Evolutionary conservation across 176 grass and related monocot genomes (phyloP).

Genomic region (Alopecurus myosuroides): DNA sequence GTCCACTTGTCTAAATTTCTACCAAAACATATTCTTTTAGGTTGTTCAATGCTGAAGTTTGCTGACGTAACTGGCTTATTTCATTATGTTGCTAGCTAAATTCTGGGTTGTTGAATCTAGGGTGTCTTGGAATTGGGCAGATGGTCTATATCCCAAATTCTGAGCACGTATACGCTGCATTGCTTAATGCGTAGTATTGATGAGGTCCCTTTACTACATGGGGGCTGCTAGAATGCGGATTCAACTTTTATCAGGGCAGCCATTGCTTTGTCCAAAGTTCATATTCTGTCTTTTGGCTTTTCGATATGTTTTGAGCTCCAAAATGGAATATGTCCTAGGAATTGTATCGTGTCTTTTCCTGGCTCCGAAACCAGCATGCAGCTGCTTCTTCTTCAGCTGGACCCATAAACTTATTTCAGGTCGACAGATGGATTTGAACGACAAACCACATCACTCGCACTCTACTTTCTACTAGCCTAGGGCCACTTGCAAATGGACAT

Average conservation of each 20-base stretch:
- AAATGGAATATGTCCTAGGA: background rate
- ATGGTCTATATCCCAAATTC: too few species aligned
- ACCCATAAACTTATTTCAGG: background rate
- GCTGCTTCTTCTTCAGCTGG: background rate
- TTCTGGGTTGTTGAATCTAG: too few species aligned
- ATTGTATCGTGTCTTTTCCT: background rate
- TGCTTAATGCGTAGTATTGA: too few species aligned
- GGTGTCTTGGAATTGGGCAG: too few species aligned
- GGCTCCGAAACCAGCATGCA: background rate
- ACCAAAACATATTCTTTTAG: background rate
- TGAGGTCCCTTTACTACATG: background rate
- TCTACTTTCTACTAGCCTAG: background rate
- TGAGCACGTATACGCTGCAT: too few species aligned
- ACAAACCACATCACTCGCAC: too few species aligned
- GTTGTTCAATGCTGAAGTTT: background rate
- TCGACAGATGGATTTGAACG: too few species aligned
- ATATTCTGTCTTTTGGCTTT: background rate
- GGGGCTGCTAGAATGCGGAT: background rate
- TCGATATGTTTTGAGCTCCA: background rate
- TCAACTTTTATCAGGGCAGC: background rate
- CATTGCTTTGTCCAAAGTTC: conserved; percentile 14
- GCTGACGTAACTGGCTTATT: background rate
- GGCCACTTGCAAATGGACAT: background rate
- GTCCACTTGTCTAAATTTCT: background rate
- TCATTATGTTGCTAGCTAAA: too few species aligned